phyloP scores from a whole-genome alignment of 2,329 filamentous ascomycete genomes.

The Moelleriella libera region DNA sequence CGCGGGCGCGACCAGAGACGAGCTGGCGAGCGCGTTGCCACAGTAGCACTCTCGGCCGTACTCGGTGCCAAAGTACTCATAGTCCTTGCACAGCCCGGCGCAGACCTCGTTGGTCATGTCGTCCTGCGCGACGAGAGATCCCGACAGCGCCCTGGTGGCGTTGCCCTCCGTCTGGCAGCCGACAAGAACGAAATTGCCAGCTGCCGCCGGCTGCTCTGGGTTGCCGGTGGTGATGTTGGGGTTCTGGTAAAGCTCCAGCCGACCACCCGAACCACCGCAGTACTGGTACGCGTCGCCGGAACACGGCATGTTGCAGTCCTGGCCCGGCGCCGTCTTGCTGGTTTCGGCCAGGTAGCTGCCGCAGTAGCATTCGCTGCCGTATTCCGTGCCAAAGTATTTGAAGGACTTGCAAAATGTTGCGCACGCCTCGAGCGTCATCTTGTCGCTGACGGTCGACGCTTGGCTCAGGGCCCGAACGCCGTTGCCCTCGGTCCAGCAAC shows the following conservation, averaged over 20 bases:
- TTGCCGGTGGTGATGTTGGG: conserved; percentile 10
- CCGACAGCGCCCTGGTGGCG: conserved; percentile 17
- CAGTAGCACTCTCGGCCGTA: conserved; percentile 24
- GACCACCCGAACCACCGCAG: conserved; percentile 17
- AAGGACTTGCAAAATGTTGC: conserved; percentile 19
- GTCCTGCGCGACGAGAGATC: conserved; percentile 9
- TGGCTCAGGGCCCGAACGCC: conserved; percentile 19
- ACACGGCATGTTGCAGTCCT: conserved; percentile 21
- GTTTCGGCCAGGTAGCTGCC: conserved; percentile 15
- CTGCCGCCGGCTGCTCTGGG: conserved; percentile 17
- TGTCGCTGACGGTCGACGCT: conserved; percentile 9
- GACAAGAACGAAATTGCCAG: conserved; percentile 16
- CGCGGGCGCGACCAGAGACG: conserved; percentile 13
- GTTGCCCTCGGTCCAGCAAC: conserved; percentile 25
- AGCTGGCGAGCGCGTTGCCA: conserved; percentile 14
- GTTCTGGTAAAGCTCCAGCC: conserved; percentile 19
- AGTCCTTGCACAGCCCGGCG: conserved; percentile 16
- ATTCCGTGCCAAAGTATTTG: conserved; percentile 27
- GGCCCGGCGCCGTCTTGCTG: conserved; percentile 12
- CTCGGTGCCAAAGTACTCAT: conserved; percentile 20
- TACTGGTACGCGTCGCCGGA: conserved; percentile 16
- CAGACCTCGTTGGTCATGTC: conserved; percentile 20
- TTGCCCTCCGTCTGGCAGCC: conserved; percentile 23
- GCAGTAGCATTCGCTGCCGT: conserved; percentile 24
- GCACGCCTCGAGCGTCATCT: conserved; percentile 20